phyloP scores from a whole-genome alignment of 331 rosid species.

The Malus hybrid region DNA sequence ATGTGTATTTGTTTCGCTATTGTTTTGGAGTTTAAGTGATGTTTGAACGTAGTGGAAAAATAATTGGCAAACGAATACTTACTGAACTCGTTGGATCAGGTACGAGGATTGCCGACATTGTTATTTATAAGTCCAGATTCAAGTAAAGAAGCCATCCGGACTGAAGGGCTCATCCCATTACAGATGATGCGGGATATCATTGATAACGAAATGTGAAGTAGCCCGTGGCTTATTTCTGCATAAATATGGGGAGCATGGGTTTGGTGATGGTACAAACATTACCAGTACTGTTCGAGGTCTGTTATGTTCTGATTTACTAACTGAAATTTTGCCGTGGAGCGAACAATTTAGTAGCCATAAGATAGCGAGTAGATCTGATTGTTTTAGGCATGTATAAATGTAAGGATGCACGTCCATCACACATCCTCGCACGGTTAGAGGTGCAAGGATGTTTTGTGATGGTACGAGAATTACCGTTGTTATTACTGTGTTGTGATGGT shows the following conservation, averaged over 20 bases:
- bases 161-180: constrained; percentile 86
- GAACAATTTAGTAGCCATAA: constrained; percentile 7
- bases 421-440: neutral
- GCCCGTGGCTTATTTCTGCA: neutral
- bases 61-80: neutral
- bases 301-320: neutral
- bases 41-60: neutral
- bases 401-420: neutral
- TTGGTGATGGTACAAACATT: neutral
- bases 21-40: neutral
- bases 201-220: constrained; percentile 60
- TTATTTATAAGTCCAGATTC: constrained; percentile 80
- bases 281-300: neutral
- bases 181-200: constrained; percentile 91
- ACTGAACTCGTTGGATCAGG: constrained; percentile 32
- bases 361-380: neutral
- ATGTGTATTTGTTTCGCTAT: neutral
- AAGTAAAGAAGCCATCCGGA: constrained; percentile 72
- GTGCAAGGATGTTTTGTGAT: neutral
- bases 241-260: neutral
- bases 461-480: neutral
- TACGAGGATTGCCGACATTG: constrained; percentile 79
- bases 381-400: neutral
- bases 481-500: neutral
- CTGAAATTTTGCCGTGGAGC: neutral